A percentile compares a stretch with the other conserved stretches of the same genome.
phyloP scores from a whole-genome alignment of 257 asterid species.

The Ilex asprella region DNA sequence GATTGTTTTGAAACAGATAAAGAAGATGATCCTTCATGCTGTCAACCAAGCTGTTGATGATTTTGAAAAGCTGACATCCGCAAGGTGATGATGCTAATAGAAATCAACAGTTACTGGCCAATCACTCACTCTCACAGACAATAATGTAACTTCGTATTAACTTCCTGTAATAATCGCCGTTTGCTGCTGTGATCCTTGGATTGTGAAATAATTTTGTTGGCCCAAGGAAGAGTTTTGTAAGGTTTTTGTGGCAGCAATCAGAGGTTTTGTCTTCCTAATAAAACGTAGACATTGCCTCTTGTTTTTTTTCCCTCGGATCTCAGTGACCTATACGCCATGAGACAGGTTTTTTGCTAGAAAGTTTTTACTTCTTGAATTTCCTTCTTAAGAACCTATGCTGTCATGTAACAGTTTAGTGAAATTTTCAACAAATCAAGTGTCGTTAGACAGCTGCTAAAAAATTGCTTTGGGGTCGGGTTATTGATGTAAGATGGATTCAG shows the following conservation, averaged over 20 bases:
- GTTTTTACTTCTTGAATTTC: too few species aligned
- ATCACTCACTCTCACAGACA: neutral
- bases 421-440: too few species aligned
- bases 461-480: too few species aligned
- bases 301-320: neutral
- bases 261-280: neutral
- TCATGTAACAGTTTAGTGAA: too few species aligned
- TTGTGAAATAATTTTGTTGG: neutral
- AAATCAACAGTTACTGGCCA: slow-evolving; percentile 8
- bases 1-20: slow-evolving; percentile 40
- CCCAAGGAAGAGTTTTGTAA: neutral
- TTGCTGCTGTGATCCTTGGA: slow-evolving; percentile 1
- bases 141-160: too few species aligned
- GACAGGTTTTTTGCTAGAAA: too few species aligned
- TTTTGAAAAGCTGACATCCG: slow-evolving; percentile 38
- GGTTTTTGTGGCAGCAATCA: neutral
- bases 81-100: neutral
- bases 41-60: slow-evolving; percentile 52
- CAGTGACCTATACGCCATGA: too few species aligned
- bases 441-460: too few species aligned
- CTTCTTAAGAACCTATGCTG: too few species aligned
- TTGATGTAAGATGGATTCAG: too few species aligned
- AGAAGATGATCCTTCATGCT: slow-evolving; percentile 86
- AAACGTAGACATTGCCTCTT: neutral
- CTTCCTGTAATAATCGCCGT: too few species aligned